Evolutionary conservation across 2,329 filamentous ascomycete genomes (phyloP), one percentile per base, ranked within the genome.

Genomic region (Botrytis tulipae): DNA sequence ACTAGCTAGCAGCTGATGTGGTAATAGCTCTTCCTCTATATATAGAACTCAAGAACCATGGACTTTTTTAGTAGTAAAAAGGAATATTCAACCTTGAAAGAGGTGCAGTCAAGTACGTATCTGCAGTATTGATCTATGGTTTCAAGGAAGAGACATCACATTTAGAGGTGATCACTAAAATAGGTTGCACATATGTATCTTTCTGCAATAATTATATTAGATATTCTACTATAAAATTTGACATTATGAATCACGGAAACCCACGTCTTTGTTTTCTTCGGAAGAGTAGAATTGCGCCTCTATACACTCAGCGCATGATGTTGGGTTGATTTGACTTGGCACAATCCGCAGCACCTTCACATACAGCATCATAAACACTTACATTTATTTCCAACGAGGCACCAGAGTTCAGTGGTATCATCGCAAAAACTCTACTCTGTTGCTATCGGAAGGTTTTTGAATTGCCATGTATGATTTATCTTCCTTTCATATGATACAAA

Each of bases 241-340:
- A 9, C 1, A 16, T 29, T 29, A 9, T 18, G 0, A 57, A 29
- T 32, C 51, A 57, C 14, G n/a, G 14, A 29, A 1, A 29, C 0
- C n/a, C 8, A 29, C 0, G 2, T n/a, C n/a, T 18, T 57, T 29
- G 0, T 18, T 9, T 29, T 6, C 6, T 29, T 57, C 6, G 3
- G 7, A 29, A 57, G 14, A 57, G 7, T 29, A 29, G 0, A 57
- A 57, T 18, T 18, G 16, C n/a, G 6, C 16, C 10, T 60, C 5
- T 6, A 60, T 22, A 6, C 3, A 35, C 8, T 60, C 9, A 6
- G 20, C 5, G 4, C 4, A 60, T 6, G 5, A 35, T 35, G 1
- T 20, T 60, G 18, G 7, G 18, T 35, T 60, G 20, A 60, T 12
- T 60, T 35, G 32, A 60, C 32, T 35, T 35, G 18, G 4, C 8